Base-by-base conservation (phyloP, 768 basidiomycete genomes). In the Russula sp. region DNA sequence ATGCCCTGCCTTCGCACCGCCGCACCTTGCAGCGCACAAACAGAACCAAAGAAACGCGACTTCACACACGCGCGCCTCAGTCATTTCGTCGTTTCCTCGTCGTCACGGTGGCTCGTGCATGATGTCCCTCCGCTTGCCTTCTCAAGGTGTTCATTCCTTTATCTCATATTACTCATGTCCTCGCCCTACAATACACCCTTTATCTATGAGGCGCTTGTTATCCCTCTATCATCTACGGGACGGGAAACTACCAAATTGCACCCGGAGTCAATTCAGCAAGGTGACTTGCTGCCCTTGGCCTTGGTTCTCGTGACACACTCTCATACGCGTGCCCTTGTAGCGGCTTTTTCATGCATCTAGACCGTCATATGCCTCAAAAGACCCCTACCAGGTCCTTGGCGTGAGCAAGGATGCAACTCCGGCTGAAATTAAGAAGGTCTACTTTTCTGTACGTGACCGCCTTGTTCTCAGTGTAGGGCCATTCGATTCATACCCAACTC, bases 361-460 rank as follows among this genome's bases (percentile, higher is more conserved):
- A 25, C 74, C 81, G 22, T 69, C 72, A 47, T 73, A 75, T 58
- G 80, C 82, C 8, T 71, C 81, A 18, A 95, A 90, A 73, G 87
- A 92, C 72, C 97, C 97, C 2, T 99, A 99, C 73, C 74, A 87
- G 35, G 87, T 92, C n/a, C 75, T 99, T 10, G 96, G 97, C 29
- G 87, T 98, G 8, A 81, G 80, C 68, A 85, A 84, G 68, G 92
- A 93, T 73, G 90, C 96, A 49, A 79, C 84, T 22, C 73, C 85
- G 32, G 83, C 87, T 22, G 93, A 98, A 67, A 98, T 99, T 70
- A 99, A 99, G 84, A 98, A 98, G 77, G 82, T 83, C 2, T 99
- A 99, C 75, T 99, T 98, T 74, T 81, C 90, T 71, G 96, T 97
- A 72, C 69, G 90, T 68, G 64, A 59, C 56, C 32, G 51, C 34